These are phyloP conservation scores for Polygonum maritimum DNA, from an alignment of 148 eudicot genomes.

Conservation along the genomic window DNA sequence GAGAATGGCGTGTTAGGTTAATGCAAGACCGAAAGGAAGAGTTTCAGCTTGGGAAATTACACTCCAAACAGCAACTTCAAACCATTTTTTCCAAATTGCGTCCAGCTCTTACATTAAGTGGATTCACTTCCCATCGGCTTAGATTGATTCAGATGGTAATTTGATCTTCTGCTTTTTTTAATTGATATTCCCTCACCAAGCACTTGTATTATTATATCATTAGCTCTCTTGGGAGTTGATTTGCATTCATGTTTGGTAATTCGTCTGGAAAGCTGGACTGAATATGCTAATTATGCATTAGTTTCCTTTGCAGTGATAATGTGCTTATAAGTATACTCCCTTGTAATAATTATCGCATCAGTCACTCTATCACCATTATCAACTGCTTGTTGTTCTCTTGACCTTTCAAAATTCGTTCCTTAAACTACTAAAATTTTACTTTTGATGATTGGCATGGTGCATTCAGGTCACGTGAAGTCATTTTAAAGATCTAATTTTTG, in stretches of 20 bases:
- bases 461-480: slow-evolving; percentile 66
- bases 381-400: not conserved
- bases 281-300: not conserved
- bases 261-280: not conserved
- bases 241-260: not conserved
- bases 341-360: not conserved
- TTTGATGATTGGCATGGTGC: slow-evolving; percentile 13
- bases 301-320: not conserved
- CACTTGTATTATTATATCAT: not conserved
- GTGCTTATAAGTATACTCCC: not conserved
- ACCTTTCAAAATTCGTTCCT: not conserved
- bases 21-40: slow-evolving; percentile 27
- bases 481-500: slow-evolving; percentile 61
- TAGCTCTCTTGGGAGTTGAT: not conserved
- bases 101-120: slow-evolving; percentile 67
- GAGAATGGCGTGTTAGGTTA: slow-evolving; percentile 64
- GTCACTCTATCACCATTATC: too few relatives aligned
- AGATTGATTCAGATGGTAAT: slow-evolving; percentile 82
- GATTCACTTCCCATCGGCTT: slow-evolving; percentile 74
- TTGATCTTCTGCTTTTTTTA: not conserved
- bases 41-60: slow-evolving; percentile 25
- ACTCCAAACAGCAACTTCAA: slow-evolving; percentile 37
- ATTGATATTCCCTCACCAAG: not conserved
- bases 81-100: slow-evolving; percentile 70
- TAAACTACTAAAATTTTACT: not conserved